A percentile compares a stretch with the other conserved stretches of the same genome.
These are phyloP conservation scores for Parascedosporium putredinis DNA, from an alignment of 2,329 filamentous ascomycete genomes.

Conservation along the genomic window DNA sequence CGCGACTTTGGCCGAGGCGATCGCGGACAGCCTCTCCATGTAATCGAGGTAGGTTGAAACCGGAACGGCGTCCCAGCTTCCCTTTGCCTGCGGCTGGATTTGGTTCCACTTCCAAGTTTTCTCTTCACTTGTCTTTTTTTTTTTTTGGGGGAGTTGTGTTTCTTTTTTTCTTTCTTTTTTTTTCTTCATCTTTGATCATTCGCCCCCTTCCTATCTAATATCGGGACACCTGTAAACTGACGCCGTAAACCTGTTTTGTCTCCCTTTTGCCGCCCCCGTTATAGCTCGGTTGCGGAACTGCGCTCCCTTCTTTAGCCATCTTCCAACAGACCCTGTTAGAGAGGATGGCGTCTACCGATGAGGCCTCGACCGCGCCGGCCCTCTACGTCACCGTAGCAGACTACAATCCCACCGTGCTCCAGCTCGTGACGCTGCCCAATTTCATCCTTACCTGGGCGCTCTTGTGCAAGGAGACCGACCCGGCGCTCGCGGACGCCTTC, in stretches of 20 bases:
- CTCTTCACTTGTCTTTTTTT: no score
- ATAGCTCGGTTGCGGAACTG: conserved; percentile 72
- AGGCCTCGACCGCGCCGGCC: conserved; percentile 13
- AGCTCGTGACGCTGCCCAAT: conserved; percentile 72
- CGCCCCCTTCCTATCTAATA: no score
- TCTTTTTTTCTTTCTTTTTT: no score
- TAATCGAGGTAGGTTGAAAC: conserved; percentile 7
- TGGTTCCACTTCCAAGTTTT: background rate
- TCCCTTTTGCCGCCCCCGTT: no score
- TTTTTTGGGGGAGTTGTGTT: no score
- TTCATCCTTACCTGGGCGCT: conserved; percentile 60
- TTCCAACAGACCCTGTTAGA: conserved; percentile 48
- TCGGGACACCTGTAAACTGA: background rate
- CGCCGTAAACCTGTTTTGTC: conserved; percentile 15
- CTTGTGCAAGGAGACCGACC: conserved; percentile 25
- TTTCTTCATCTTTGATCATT: no score
- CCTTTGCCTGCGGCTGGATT: no score
- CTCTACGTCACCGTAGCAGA: conserved; percentile 61
- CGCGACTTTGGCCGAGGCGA: conserved; percentile 21
- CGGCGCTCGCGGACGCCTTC: conserved; percentile 34
- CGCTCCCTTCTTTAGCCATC: conserved; percentile 59
- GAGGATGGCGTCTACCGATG: conserved; percentile 12
- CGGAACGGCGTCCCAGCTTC: background rate
- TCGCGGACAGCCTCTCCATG: background rate
- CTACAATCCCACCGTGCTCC: conserved; percentile 69